Conservation (phyloP, 2,329 filamentous ascomycete species). For the Calonectria pseudoturangicola region DNA sequence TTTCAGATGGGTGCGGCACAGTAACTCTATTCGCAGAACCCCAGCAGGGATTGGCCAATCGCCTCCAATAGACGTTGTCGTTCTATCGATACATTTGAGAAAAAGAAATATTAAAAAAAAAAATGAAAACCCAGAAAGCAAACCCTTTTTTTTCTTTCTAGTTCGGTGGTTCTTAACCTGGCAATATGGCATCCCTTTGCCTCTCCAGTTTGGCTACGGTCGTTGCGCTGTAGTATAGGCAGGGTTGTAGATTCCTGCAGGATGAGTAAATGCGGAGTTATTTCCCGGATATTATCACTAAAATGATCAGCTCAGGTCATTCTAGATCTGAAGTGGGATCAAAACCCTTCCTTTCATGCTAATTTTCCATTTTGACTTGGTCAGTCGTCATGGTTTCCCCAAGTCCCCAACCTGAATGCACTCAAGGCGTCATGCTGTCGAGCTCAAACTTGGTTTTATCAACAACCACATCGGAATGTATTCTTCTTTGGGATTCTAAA, state of each 20-base stretch:
- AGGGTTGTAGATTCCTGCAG: background rate
- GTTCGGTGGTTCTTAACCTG: no score
- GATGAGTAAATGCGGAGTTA: background rate
- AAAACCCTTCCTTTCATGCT: background rate
- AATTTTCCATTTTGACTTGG: background rate
- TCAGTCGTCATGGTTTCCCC: background rate
- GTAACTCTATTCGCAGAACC: background rate
- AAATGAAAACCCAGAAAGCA: background rate
- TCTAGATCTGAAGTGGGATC: background rate
- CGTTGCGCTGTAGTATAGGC: no score
- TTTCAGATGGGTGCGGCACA: slow-evolving; percentile 10
- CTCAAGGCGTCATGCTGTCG: background rate
- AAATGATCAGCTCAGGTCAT: background rate
- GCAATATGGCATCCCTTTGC: no score
- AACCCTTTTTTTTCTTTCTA: no score
- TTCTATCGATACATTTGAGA: background rate
- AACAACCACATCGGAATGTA: background rate
- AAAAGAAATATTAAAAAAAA: background rate
- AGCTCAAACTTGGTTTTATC: background rate
- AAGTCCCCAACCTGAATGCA: background rate
- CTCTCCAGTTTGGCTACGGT: no score
- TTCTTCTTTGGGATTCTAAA: background rate
- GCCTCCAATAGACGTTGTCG: background rate
- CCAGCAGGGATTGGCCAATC: background rate
- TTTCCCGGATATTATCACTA: background rate